Conservation (phyloP, 2,329 filamentous ascomycete species). For the Orbilia blumenaviensis region DNA sequence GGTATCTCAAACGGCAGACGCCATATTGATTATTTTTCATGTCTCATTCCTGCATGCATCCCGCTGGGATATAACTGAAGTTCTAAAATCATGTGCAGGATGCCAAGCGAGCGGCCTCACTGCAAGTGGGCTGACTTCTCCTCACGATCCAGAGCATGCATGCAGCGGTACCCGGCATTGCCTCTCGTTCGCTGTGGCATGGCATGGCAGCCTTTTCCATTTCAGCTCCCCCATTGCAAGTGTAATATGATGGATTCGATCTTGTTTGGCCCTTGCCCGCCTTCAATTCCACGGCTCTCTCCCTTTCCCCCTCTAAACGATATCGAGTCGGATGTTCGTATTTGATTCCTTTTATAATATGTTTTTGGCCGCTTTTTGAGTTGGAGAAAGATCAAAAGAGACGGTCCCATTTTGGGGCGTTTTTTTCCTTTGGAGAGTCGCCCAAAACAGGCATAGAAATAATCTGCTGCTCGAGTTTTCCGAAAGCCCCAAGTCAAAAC, state of each 20-base stretch:
- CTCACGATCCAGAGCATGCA: slow-evolving; percentile 31
- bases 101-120: slow-evolving; percentile 8
- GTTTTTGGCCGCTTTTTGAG: slow-evolving; percentile 25
- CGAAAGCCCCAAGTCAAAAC: slow-evolving; percentile 40
- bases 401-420: slow-evolving; percentile 7
- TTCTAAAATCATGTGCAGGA: neutral
- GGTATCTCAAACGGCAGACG: too few relatives aligned
- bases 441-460: slow-evolving; percentile 53
- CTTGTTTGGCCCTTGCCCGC: neutral
- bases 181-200: slow-evolving; percentile 16
- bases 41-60: too few relatives aligned
- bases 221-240: slow-evolving; percentile 14
- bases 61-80: neutral
- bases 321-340: neutral
- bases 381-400: slow-evolving; percentile 2
- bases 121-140: slow-evolving; percentile 42
- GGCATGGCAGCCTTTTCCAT: too few relatives aligned
- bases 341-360: too few relatives aligned
- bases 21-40: too few relatives aligned
- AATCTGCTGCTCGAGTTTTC: slow-evolving; percentile 50
- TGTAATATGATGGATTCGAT: neutral
- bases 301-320: neutral
- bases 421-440: slow-evolving; percentile 21
- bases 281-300: neutral
- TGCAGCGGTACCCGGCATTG: slow-evolving; percentile 4